Conservation (phyloP, 768 basidiomycete genomes). For the Candolleomyces efflorescens region DNA sequence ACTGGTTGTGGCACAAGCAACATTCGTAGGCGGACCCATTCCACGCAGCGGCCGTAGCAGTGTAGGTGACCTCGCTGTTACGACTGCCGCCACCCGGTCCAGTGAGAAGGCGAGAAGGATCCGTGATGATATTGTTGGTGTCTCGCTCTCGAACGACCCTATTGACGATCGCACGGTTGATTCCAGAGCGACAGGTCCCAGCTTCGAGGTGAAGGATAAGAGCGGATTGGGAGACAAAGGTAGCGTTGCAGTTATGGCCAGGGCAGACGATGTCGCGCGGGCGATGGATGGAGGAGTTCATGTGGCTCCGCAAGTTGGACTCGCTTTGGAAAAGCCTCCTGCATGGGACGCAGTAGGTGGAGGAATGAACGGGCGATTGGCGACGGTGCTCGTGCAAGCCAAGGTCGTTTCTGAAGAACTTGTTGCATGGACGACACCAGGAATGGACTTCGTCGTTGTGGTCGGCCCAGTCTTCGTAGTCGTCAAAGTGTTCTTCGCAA, state of each 20-base stretch:
- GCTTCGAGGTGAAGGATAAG: slow-evolving; percentile 61
- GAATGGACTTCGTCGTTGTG: slow-evolving; percentile 39
- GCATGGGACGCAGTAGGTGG: slow-evolving; percentile 41
- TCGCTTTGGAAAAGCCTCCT: slow-evolving; percentile 32
- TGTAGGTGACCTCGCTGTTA: slow-evolving; percentile 19
- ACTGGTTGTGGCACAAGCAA: slow-evolving; percentile 51
- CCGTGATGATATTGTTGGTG: slow-evolving; percentile 45
- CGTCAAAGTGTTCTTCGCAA: slow-evolving; percentile 38
- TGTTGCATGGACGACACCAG: slow-evolving; percentile 37
- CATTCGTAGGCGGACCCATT: slow-evolving; percentile 56
- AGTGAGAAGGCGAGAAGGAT: slow-evolving; percentile 48
- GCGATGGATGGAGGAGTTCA: slow-evolving; percentile 49
- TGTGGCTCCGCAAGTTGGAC: slow-evolving; percentile 32
- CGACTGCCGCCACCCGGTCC: slow-evolving; percentile 15
- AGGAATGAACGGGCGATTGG: slow-evolving; percentile 29
- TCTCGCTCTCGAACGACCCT: slow-evolving; percentile 40
- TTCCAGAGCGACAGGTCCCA: slow-evolving; percentile 51
- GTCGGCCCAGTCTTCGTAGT: slow-evolving; percentile 21
- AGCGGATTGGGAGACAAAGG: slow-evolving; percentile 51
- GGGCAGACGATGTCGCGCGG: slow-evolving; percentile 30
- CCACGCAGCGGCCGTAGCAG: slow-evolving; percentile 33
- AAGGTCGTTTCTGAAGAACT: slow-evolving; percentile 30
- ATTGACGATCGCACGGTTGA: slow-evolving; percentile 38
- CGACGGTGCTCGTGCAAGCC: slow-evolving; percentile 43
- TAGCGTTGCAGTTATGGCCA: slow-evolving; percentile 38